Evolutionary conservation across 495 filamentous ascomycete species (phyloP).

Genomic region (Penicillium waksmanii): DNA sequence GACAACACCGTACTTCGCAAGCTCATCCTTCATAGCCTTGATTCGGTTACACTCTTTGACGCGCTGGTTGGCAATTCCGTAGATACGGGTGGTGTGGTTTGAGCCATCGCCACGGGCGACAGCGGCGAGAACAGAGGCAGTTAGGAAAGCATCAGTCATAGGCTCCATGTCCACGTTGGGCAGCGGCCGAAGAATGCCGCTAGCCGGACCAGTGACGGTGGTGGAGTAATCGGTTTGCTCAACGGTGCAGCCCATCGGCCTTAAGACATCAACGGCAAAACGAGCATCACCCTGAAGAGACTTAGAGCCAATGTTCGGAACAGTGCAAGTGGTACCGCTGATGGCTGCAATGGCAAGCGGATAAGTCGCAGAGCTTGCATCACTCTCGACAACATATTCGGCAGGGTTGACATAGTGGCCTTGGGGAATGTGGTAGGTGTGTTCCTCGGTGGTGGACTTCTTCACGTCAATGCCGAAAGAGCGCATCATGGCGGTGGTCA

Average conservation of each 20-base stretch:
- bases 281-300: slow-evolving; percentile 95
- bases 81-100: slow-evolving; percentile 74
- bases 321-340: slow-evolving; percentile 89
- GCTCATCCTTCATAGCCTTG: slow-evolving; percentile 90
- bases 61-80: slow-evolving; percentile 96
- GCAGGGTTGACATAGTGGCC: slow-evolving; percentile 81
- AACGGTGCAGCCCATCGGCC: slow-evolving; percentile 92
- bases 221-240: slow-evolving; percentile 84
- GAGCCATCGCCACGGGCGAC: slow-evolving; percentile 67
- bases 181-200: slow-evolving; percentile 69
- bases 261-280: slow-evolving; percentile 88
- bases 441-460: slow-evolving; percentile 70
- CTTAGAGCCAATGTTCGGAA: slow-evolving; percentile 91
- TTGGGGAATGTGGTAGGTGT: slow-evolving; percentile 94
- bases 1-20: slow-evolving; percentile 91
- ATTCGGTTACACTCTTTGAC: slow-evolving; percentile 99
- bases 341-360: slow-evolving; percentile 94
- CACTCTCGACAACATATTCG: slow-evolving; percentile 92
- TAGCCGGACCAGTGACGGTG: slow-evolving; percentile 85
- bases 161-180: slow-evolving; percentile 94
- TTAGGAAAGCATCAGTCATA: slow-evolving; percentile 99
- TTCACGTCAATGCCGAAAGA: slow-evolving; percentile 84
- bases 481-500: slow-evolving; percentile 98
- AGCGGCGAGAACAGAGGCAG: slow-evolving; percentile 89
- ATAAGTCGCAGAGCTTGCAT: slow-evolving; percentile 97